Evolutionary conservation across 2,329 filamentous ascomycete genomes (phyloP).

Genomic region (Paraphoma chrysanthemicola): DNA sequence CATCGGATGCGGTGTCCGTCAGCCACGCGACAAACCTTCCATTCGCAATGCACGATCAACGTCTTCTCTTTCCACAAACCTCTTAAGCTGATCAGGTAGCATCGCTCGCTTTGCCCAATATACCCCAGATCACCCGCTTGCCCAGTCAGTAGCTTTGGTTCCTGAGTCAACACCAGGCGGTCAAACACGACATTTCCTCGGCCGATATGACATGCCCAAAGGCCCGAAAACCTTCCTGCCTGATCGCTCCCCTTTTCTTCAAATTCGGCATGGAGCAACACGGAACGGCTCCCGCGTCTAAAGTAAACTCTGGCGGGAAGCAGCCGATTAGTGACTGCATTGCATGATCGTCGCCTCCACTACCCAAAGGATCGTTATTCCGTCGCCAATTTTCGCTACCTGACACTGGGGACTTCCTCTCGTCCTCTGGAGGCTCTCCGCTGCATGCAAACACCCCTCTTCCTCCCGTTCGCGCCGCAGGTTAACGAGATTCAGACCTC

Average conservation of each 20-base stretch:
- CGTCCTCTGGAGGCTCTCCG: background rate
- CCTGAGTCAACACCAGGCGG: background rate
- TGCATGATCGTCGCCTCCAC: constrained; percentile 3
- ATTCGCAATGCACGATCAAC: constrained; percentile 1
- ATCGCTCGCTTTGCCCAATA: background rate
- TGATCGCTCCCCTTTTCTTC: background rate
- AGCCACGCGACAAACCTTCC: background rate
- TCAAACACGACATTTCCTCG: background rate
- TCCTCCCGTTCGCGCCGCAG: no score
- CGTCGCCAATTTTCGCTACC: background rate
- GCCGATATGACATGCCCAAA: background rate
- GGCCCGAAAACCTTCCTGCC: background rate
- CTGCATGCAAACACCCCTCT: background rate
- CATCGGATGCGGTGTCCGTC: background rate
- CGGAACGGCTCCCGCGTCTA: background rate
- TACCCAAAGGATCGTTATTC: background rate
- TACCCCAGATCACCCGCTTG: background rate
- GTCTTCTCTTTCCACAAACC: background rate
- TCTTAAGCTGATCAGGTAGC: background rate
- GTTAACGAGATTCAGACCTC: background rate
- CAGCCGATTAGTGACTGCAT: background rate
- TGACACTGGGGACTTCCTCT: background rate
- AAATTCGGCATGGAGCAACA: background rate
- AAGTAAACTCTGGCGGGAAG: background rate
- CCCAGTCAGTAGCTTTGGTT: background rate